Evolutionary conservation across 2,329 filamentous ascomycete genomes (phyloP), one percentile per base, ranked within the genome.

Genomic region (Aspergillus sp.): DNA sequence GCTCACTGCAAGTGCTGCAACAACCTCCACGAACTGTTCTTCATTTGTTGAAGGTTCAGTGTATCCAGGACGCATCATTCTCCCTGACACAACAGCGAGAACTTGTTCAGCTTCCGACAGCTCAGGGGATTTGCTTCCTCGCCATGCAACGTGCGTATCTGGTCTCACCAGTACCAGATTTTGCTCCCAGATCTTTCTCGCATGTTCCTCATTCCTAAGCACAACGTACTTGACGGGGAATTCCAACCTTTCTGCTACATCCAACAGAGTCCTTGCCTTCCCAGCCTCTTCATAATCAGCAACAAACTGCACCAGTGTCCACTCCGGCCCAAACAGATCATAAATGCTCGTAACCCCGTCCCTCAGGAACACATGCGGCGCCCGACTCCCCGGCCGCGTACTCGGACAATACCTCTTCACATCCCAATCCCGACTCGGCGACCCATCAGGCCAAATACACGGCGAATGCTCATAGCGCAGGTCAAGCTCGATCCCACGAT

Each of bases 351-450:
- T 67, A 17, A 53, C 33, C 4, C 62, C 65, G 46, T 72, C 65
- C 19, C 60, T 63, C 35, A 74, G 55, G 19, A 64, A 70, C 2
- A 74, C 65, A 64, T 73, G 70, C 9, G 72, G 71, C 1, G 66
- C 69, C 12, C 71, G 60, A 27, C 57, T 56, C 4, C 71, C 70
- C 5, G 72, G 72, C 59, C 64, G 60, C 2, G 71, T 74, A 11
- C 63, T 66, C 6, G 72, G 68, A 19, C 61, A 55, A 51, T 73
- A 72, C 1, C 44, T 37, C 33, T 49, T 41, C 4, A 35, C 45
- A 35, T 33, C 31, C 45, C 45, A 48, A 11, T 27, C 15, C 12
- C 17, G 19, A 15, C 41, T 23, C 6, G n/a, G 6, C 6, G 46
- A 47, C 1, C 17, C 51, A 14, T 64, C 64, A 33, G 49, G 44